phyloP scores from a whole-genome alignment of 139 green algal genomes.

The Edaphochlamys debaryana region DNA sequence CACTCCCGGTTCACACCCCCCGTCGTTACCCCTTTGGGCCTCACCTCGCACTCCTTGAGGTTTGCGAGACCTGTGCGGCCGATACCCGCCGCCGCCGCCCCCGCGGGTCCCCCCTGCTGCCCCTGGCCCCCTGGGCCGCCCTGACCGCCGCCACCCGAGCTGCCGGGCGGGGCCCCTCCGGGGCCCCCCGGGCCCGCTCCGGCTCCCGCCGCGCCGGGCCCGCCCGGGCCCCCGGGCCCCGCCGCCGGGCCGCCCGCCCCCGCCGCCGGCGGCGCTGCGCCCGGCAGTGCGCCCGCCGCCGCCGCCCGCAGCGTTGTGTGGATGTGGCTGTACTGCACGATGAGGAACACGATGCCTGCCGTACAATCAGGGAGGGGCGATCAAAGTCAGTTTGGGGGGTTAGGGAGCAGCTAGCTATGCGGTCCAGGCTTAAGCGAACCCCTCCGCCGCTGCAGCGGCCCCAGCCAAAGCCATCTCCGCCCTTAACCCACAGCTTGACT shows the following conservation, averaged over 20 bases:
- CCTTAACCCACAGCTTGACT: no score
- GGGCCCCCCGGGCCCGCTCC: constrained; percentile 17
- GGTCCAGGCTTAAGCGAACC: no score
- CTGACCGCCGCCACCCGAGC: not conserved
- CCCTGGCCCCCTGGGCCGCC: constrained; percentile 17
- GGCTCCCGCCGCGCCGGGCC: not conserved
- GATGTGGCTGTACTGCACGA: constrained; percentile 92
- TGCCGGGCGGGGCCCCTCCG: not conserved
- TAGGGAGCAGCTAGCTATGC: no score
- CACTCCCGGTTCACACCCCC: no score
- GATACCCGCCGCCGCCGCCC: constrained; percentile 49
- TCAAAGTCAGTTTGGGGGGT: no score
- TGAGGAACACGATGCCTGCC: constrained; percentile 94
- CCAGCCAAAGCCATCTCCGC: no score
- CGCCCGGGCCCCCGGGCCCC: not conserved
- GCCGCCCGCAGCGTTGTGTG: constrained; percentile 59
- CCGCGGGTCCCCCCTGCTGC: no score
- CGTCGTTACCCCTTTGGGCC: not conserved
- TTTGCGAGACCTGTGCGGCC: constrained; percentile 64
- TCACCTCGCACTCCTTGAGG: constrained; percentile 87
- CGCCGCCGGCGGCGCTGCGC: not conserved
- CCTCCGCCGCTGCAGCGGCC: no score
- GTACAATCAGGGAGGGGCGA: no score
- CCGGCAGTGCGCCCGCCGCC: constrained; percentile 5
- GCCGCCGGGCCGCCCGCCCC: not conserved